Conservation (phyloP, 139 green algal genomes). For the Raphidocelis subcapitata region DNA sequence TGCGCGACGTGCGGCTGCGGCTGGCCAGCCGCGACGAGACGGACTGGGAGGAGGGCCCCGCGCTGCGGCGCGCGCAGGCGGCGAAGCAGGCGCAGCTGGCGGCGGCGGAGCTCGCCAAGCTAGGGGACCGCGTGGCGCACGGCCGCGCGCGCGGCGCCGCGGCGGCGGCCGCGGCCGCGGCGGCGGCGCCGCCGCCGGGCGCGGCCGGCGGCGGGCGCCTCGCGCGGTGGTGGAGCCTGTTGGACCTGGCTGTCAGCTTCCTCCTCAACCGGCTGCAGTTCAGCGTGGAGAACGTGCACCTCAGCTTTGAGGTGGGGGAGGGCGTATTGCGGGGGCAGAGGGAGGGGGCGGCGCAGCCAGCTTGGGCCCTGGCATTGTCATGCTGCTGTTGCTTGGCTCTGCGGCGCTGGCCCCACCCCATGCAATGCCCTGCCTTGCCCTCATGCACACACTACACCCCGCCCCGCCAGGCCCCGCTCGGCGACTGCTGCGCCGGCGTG, state of each 20-base stretch:
- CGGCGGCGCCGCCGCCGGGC: conserved; percentile 9
- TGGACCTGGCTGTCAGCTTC: conserved; percentile 54
- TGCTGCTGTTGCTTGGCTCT: too few species aligned
- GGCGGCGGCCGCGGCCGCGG: conserved; percentile 1
- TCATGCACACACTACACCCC: too few species aligned
- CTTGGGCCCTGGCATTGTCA: too few species aligned
- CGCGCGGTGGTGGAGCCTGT: conserved; percentile 36
- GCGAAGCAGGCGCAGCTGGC: conserved; percentile 77
- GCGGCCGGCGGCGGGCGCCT: conserved; percentile 17
- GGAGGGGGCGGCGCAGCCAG: too few species aligned
- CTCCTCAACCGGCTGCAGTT: conserved; percentile 75
- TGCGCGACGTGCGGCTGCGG: conserved; percentile 49
- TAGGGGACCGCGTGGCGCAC: conserved; percentile 36
- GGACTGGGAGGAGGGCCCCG: conserved; percentile 57
- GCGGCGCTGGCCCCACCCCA: too few species aligned
- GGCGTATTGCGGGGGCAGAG: too few species aligned
- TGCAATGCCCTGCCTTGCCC: too few species aligned
- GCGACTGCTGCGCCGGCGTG: too few species aligned
- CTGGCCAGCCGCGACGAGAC: conserved; percentile 32
- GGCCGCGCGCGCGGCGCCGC: background rate
- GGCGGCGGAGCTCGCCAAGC: conserved; percentile 68
- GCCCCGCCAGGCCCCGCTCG: too few species aligned
- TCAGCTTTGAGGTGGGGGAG: conserved; percentile 62
- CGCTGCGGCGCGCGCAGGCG: conserved; percentile 46
- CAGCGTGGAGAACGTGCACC: conserved; percentile 61